Evolutionary conservation across 1,284 basidiomycete genomes (phyloP), one percentile per base, ranked within the genome.

Genomic region (Puccinia horiana): DNA sequence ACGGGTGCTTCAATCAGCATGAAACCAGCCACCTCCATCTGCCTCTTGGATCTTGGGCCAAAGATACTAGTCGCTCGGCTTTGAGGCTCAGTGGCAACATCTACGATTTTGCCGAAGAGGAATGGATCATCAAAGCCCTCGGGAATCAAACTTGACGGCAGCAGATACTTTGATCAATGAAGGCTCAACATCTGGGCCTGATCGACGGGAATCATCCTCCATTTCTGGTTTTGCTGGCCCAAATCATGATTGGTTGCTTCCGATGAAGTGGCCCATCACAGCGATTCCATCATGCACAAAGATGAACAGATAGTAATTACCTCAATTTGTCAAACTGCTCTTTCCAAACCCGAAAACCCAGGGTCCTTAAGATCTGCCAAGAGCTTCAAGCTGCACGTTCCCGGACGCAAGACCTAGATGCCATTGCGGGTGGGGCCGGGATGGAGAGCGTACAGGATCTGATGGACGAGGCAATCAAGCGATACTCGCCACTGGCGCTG

Each of bases 381-480:
- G 74, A 76, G 42, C 74, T 76, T 18, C 56, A 76, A 44, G 56
- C 74, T 1, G 20, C 54, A 4, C 52, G 63, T 6, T 67, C 76
- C 2, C 58, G 42, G 2, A 18, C 26, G 23, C 58, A 44, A 26
- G 49, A 47, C 26, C 42, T 44, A 32, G 58, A 65, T 12, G 63
- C 32, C 42, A 20, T 6, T 35, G 35, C 29, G 42, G 23, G 42
- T 44, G 61, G 40, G n/a, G 42, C 35, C 37, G 54, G n/a, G 29
- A 29, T 70, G 78, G 69, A 80, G n/a, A 58, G 29, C 29, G 63
- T 80, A 12, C 52, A 80, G 37, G n/a, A 20, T 23, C 18, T 96
- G 63, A 93, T 97, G 85, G 92, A 94, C 83, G 86, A 88, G 2
- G 89, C 89, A 0, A 86, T 96, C 1, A 89, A 91, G 52, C 89